Evolutionary conservation across 257 asterid genomes (phyloP).

Genomic region (Forsythia viridissima): DNA sequence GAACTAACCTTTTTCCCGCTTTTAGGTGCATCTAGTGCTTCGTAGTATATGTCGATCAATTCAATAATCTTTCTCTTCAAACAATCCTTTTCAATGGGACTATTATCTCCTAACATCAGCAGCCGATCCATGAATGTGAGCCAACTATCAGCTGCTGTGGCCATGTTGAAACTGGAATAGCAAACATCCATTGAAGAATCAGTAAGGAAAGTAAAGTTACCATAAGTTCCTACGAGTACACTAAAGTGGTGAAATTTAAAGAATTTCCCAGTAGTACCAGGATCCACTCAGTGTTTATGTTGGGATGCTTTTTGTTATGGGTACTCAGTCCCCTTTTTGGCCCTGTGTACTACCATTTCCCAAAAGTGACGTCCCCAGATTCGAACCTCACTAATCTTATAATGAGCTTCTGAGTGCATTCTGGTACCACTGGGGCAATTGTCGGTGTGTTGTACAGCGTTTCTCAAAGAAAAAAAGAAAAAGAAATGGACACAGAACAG

Average conservation of each 20-base stretch:
- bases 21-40: conserved; percentile 90
- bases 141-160: conserved; percentile 77
- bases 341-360: not conserved
- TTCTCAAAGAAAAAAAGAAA: too few relatives aligned
- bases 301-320: not conserved
- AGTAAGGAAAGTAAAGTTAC: not conserved
- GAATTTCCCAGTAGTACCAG: not conserved
- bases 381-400: not conserved
- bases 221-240: not conserved
- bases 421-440: not conserved
- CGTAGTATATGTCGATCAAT: conserved; percentile 70
- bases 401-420: not conserved
- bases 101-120: conserved; percentile 48
- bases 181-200: not conserved
- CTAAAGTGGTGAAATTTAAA: not conserved
- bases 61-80: conserved; percentile 42
- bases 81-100: conserved; percentile 36
- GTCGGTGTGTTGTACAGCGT: not conserved
- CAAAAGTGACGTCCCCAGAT: not conserved
- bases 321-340: not conserved
- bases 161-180: conserved; percentile 53
- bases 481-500: not conserved
- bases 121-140: conserved; percentile 68
- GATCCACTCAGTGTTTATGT: not conserved
- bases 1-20: conserved; percentile 73